These are phyloP conservation scores for Xylaria sp. DNA, from an alignment of 2,329 filamentous ascomycete species.

Conservation along the genomic window DNA sequence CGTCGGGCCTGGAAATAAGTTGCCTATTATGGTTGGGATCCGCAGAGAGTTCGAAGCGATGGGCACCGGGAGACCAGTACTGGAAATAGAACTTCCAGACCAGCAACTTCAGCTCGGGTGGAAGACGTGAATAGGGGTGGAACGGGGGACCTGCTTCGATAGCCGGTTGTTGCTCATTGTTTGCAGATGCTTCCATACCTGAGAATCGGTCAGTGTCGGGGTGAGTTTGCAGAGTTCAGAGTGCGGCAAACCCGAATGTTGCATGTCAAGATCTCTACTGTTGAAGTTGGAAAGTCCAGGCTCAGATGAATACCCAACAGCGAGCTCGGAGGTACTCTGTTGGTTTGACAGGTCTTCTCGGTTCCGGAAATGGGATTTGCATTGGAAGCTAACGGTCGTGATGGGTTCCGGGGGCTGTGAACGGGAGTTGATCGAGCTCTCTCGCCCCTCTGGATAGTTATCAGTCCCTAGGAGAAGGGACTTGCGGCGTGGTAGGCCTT, in stretches of 20 bases:
- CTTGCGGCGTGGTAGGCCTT: too few relatives aligned
- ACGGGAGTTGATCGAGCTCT: too few relatives aligned
- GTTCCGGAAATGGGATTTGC: too few relatives aligned
- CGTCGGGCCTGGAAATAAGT: not conserved
- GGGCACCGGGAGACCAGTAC: slow-evolving; percentile 30
- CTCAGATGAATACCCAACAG: too few relatives aligned
- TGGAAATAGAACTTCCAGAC: slow-evolving; percentile 38
- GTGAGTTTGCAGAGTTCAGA: too few relatives aligned
- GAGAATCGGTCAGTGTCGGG: not conserved
- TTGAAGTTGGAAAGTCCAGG: not conserved
- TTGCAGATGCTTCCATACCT: not conserved
- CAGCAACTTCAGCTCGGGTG: slow-evolving; percentile 42
- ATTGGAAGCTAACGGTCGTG: too few relatives aligned
- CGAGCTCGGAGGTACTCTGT: too few relatives aligned
- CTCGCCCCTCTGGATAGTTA: too few relatives aligned
- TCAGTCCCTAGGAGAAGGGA: too few relatives aligned
- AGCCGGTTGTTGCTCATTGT: not conserved
- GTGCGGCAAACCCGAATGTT: not conserved
- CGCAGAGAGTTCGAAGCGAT: slow-evolving; percentile 38
- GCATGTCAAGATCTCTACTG: too few relatives aligned
- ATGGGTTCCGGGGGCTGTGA: too few relatives aligned
- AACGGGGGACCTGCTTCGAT: not conserved
- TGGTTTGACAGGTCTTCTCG: too few relatives aligned
- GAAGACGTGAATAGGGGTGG: slow-evolving; percentile 35
- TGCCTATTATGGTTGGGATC: not conserved